Evolutionary conservation across 257 asterid genomes (phyloP).

Genomic region (Solanum lycopersicoides): DNA sequence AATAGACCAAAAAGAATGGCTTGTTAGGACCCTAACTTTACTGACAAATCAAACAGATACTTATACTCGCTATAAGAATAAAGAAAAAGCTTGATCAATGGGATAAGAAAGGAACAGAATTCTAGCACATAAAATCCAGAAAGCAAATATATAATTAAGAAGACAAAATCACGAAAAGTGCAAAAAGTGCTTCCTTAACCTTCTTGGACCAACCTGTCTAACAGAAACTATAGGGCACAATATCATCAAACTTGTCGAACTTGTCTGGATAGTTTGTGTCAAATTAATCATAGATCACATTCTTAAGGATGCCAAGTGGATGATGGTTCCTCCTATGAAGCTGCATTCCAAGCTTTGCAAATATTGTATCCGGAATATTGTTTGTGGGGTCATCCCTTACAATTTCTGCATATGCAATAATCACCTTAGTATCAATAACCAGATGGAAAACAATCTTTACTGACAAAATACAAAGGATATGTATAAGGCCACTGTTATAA

Average conservation of each 20-base stretch:
- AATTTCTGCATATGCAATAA: constrained; percentile 43
- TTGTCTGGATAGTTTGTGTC: constrained; percentile 61
- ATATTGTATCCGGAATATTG: constrained; percentile 81
- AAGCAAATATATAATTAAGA: neutral
- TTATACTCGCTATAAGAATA: neutral
- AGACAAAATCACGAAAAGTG: neutral
- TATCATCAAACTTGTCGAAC: constrained; percentile 70
- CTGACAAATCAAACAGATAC: neutral
- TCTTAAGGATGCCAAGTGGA: constrained; percentile 81
- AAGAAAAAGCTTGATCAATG: neutral
- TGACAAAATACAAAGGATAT: neutral
- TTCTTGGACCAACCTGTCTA: constrained; percentile 39
- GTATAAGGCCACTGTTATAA: neutral
- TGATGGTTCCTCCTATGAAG: constrained; percentile 86
- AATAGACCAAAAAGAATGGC: neutral
- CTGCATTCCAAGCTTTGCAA: constrained; percentile 90
- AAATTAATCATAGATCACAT: constrained; percentile 74
- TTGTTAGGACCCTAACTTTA: neutral
- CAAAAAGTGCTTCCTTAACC: neutral
- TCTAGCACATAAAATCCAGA: neutral
- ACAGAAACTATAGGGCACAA: constrained; percentile 68
- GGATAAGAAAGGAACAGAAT: neutral
- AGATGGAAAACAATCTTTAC: neutral
- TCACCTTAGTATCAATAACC: neutral
- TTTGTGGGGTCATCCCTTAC: constrained; percentile 87